Percentiles rank a stretch among this genome's conserved stretches.
phyloP scores from a whole-genome alignment of 2,329 filamentous ascomycete genomes.

The Ascocoryne sarcoides region DNA sequence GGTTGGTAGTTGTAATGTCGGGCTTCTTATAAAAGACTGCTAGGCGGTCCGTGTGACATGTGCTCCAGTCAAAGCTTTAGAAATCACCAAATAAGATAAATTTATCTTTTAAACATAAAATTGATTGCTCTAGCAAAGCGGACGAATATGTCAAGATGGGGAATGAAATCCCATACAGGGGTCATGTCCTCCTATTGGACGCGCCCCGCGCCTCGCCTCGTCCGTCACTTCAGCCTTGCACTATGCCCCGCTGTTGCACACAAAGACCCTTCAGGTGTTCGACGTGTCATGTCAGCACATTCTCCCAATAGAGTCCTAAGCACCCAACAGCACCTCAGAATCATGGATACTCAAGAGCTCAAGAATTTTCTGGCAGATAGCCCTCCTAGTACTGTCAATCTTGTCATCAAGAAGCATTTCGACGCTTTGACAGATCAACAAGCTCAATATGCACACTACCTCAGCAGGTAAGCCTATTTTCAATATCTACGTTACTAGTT shows the following conservation, averaged over 20 bases:
- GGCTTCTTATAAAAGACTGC: too few relatives aligned
- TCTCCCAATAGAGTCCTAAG: constrained; percentile 16
- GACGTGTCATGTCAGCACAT: constrained; percentile 13
- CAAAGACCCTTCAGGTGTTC: constrained; percentile 2
- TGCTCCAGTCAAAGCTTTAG: too few relatives aligned
- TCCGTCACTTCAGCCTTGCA: constrained; percentile 12
- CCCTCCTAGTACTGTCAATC: constrained; percentile 76
- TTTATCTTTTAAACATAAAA: too few relatives aligned
- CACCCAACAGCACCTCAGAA: constrained; percentile 20
- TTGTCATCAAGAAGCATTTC: constrained; percentile 91
- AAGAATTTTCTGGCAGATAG: constrained; percentile 83
- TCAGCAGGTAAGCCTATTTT: too few relatives aligned
- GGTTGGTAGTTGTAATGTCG: too few relatives aligned
- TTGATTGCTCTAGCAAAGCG: too few relatives aligned
- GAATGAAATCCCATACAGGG: background rate
- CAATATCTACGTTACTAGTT: too few relatives aligned
- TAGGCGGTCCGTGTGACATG: too few relatives aligned
- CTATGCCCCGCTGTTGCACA: constrained; percentile 6
- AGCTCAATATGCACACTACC: constrained; percentile 86
- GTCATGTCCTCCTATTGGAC: constrained; percentile 1
- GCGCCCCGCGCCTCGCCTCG: constrained; percentile 6
- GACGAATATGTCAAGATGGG: constrained; percentile 15
- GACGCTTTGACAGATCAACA: constrained; percentile 65
- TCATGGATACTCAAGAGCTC: constrained; percentile 51
- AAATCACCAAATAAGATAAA: too few relatives aligned